phyloP scores from a whole-genome alignment of 176 grass and related monocot species.

The Paspalum notatum region DNA sequence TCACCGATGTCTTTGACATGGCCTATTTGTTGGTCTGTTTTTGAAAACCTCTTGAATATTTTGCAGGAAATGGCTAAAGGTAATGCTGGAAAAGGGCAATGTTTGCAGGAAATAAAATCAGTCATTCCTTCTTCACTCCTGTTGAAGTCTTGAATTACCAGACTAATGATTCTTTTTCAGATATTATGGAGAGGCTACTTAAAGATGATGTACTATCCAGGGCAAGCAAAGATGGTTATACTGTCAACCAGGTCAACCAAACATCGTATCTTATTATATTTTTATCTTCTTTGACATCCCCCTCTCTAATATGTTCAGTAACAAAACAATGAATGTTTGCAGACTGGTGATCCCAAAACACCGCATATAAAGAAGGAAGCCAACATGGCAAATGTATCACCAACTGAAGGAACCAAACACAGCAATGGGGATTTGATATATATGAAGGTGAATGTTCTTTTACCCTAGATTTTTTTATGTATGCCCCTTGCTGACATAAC shows the following conservation, averaged over 20 bases:
- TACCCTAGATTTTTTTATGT: slow-evolving; percentile 22
- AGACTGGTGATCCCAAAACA: slow-evolving; percentile 44
- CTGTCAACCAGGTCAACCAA: slow-evolving; percentile 73
- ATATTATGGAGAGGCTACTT: slow-evolving; percentile 85
- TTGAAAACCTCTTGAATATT: slow-evolving; percentile 39
- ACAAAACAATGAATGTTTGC: slow-evolving; percentile 8
- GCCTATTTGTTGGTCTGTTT: slow-evolving; percentile 7
- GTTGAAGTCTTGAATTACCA: slow-evolving; percentile 33
- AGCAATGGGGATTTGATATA: slow-evolving; percentile 66
- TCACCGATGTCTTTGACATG: slow-evolving; percentile 15
- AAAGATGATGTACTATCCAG: slow-evolving; percentile 73
- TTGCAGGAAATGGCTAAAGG: slow-evolving; percentile 90
- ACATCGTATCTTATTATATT: slow-evolving; percentile 13
- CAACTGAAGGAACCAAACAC: slow-evolving; percentile 50
- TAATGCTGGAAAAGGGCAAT: slow-evolving; percentile 44
- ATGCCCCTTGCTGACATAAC: slow-evolving; percentile 22
- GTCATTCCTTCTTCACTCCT: slow-evolving; percentile 17
- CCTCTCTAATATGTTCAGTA: not conserved
- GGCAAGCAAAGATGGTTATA: slow-evolving; percentile 76
- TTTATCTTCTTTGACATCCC: not conserved
- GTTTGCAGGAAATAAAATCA: slow-evolving; percentile 26
- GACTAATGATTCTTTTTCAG: slow-evolving; percentile 49
- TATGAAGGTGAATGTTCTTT: slow-evolving; percentile 71
- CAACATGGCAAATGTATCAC: slow-evolving; percentile 51
- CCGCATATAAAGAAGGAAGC: slow-evolving; percentile 63